Base-by-base conservation (phyloP, 2,329 filamentous ascomycete genomes). In the Acephala macrosclerotiorum region DNA sequence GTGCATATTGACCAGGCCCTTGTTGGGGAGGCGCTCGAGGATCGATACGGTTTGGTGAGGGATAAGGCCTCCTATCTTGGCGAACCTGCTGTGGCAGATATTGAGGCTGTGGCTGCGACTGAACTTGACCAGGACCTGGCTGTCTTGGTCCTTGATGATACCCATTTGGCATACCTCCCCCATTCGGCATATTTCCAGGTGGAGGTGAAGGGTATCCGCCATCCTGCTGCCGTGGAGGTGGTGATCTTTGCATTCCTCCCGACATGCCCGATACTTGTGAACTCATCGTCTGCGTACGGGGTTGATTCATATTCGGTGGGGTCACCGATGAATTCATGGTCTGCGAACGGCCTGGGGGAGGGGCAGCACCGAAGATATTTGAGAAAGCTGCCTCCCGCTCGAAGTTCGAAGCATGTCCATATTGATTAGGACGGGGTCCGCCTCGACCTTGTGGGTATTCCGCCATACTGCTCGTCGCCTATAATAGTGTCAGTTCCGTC, bases 381-480 rank as follows among this genome's bases (percentile, higher is more conserved):
- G 92, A 93, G 80, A 96, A 99, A 71, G 95, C 96, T 72, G 93
- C 93, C 87, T 99, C 94, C 81, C 96, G 91, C 80, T 96, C 92
- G 75, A 84, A 84, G 76, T 85, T 84, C 70, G 83, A 81, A 62
- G 82, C 76, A 84, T 80, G 71, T 71, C 83, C 75, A 68, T 77
- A 76, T 47, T 76, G 75, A 70, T 73, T 76, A 61, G 75, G 77
- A 68, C 71, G 75, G 58, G 68, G 82, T 81, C 79, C 87, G 84
- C 75, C 85, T 77, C 87, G 83, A 73, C 86, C 85, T 76, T 89
- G 87, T 71, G 89, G 86, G 71, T 78, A 77, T 77, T 90, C 87
- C 77, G 89, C 87, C 89, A 79, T 79, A 25, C 53, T 73, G 40
- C 68, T 55, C 61, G 42, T 64, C 55, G 60, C 67, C 62, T 69